These are phyloP conservation scores for Copromyces sp. DNA, from an alignment of 495 filamentous ascomycete species.

Conservation along the genomic window DNA sequence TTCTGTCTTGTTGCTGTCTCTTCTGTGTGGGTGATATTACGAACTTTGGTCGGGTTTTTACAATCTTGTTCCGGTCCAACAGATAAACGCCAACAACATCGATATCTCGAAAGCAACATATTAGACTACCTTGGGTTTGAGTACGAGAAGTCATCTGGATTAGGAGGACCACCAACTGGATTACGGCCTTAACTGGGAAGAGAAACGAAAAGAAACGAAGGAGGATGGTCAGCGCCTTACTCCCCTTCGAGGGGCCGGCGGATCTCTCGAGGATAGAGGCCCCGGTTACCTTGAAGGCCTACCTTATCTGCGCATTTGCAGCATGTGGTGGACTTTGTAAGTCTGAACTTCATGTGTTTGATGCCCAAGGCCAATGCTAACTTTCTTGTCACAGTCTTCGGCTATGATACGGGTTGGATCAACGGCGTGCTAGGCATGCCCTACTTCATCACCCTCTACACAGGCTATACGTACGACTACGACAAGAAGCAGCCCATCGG, in stretches of 20 bases:
- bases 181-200: not conserved
- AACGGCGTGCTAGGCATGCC: conserved; percentile 46
- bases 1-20: not conserved
- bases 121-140: not conserved
- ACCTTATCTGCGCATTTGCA: conserved; percentile 56
- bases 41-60: not conserved
- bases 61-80: not conserved
- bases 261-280: conserved; percentile 48
- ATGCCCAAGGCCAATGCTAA: not conserved
- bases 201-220: not conserved
- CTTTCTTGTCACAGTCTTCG: conserved; percentile 34
- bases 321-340: conserved; percentile 52
- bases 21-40: not conserved
- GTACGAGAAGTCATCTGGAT: not conserved
- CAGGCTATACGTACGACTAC: conserved; percentile 51
- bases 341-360: not conserved
- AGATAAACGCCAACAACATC: not conserved
- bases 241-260: conserved; percentile 23
- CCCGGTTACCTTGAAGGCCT: conserved; percentile 55
- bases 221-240: conserved; percentile 5
- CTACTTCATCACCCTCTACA: conserved; percentile 49
- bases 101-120: not conserved
- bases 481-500: conserved; percentile 30
- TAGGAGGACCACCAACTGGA: not conserved
- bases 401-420: conserved; percentile 59